These are phyloP conservation scores for Pyrus communis DNA, from an alignment of 306 rosid genomes.

Conservation along the genomic window DNA sequence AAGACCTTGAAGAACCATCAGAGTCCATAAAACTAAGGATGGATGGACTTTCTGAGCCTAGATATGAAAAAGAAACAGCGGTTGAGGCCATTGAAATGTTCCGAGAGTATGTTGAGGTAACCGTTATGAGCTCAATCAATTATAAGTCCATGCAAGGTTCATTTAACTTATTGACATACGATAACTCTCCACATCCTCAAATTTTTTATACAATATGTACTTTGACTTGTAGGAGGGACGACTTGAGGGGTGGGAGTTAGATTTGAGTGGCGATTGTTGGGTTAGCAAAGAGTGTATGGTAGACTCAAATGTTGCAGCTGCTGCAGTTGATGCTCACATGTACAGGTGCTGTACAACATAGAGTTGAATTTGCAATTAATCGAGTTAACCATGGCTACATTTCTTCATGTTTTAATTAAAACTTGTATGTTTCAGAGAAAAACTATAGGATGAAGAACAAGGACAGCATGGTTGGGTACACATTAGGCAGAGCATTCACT, in stretches of 20 bases:
- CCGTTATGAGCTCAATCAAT: no score
- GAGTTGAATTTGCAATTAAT: background rate
- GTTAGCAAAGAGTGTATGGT: conserved; percentile 86
- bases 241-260: conserved; percentile 82
- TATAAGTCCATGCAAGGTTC: no score
- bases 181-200: no score
- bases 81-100: conserved; percentile 55
- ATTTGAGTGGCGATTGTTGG: conserved; percentile 90
- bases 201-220: background rate
- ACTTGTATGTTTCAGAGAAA: conserved; percentile 45
- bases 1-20: conserved; percentile 69
- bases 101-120: conserved; percentile 60
- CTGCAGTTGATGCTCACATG: conserved; percentile 78
- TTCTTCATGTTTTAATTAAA: background rate
- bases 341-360: conserved; percentile 40
- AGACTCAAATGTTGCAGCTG: conserved; percentile 50
- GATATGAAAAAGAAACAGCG: conserved; percentile 66
- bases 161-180: no score
- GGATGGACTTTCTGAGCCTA: conserved; percentile 58
- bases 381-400: background rate
- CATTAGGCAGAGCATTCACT: conserved; percentile 81
- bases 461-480: conserved; percentile 80
- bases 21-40: conserved; percentile 69
- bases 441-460: conserved; percentile 44
- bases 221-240: conserved; percentile 50